phyloP scores from a whole-genome alignment of 306 rosid species.

The Prunus padus region DNA sequence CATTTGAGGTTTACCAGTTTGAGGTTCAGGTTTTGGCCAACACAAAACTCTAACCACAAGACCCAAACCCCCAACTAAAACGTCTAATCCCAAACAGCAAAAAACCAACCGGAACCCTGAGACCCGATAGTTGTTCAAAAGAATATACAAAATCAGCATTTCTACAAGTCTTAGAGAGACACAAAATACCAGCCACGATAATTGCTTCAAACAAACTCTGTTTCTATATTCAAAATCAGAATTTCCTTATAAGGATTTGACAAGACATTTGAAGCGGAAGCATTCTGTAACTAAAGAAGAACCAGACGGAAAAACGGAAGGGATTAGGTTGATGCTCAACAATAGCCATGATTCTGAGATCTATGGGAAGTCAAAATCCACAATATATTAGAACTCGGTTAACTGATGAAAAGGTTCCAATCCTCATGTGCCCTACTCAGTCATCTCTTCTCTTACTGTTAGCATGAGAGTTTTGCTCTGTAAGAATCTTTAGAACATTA shows the following conservation, averaged over 20 bases:
- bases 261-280: not conserved
- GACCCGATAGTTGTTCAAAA: not conserved
- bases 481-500: conserved; percentile 62
- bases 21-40: not conserved
- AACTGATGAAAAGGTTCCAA: conserved; percentile 17
- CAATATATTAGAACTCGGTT: conserved; percentile 12
- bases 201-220: not conserved
- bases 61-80: not conserved
- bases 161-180: not conserved
- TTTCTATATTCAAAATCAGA: not conserved
- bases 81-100: not conserved
- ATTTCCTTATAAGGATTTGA: not conserved
- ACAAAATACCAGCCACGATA: not conserved
- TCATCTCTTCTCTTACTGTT: conserved; percentile 40
- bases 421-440: not conserved
- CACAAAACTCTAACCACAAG: not conserved
- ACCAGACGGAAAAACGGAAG: not conserved
- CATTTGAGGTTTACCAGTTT: not conserved
- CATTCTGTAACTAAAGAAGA: conserved; percentile 8
- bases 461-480: conserved; percentile 52
- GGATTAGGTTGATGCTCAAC: conserved; percentile 3
- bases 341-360: not conserved
- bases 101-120: not conserved
- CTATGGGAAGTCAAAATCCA: conserved; percentile 20
- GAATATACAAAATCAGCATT: too few relatives aligned